Percentiles rank a stretch among this genome's conserved stretches.
These are phyloP conservation scores for Gossypium mustelinum DNA, from an alignment of 345 rosid genomes.

Conservation along the genomic window DNA sequence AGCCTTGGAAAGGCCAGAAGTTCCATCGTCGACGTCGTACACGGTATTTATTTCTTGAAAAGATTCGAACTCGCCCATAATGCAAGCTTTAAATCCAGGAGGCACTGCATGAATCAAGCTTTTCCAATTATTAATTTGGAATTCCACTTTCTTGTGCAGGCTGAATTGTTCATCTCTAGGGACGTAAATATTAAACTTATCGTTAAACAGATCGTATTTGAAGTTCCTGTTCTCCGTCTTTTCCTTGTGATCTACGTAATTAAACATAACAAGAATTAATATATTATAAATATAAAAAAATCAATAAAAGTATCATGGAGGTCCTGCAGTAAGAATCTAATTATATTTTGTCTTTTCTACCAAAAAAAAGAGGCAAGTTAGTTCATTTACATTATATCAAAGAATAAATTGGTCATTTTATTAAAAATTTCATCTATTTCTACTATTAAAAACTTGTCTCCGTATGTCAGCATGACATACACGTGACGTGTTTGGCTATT, in stretches of 20 bases:
- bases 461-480: too few relatives aligned
- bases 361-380: too few relatives aligned
- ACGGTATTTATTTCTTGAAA: not conserved
- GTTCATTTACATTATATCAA: too few relatives aligned
- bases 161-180: not conserved
- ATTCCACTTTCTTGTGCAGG: not conserved
- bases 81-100: not conserved
- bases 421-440: too few relatives aligned
- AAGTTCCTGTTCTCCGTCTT: too few relatives aligned
- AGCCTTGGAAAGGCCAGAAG: not conserved
- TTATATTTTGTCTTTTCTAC: rapidly evolving
- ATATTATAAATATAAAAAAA: too few relatives aligned
- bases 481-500: too few relatives aligned
- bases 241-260: too few relatives aligned
- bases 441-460: too few relatives aligned
- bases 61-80: not conserved
- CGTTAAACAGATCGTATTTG: not conserved
- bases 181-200: not conserved
- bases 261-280: too few relatives aligned
- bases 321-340: rapidly evolving
- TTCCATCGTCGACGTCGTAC: not conserved
- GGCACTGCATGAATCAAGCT: not conserved
- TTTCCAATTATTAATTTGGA: not conserved
- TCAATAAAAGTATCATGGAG: too few relatives aligned
- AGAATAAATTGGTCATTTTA: too few relatives aligned